Evolutionary conservation across 371 early-diverging fungal genomes (phyloP).

Genomic region (Mucor lusitanicus): DNA sequence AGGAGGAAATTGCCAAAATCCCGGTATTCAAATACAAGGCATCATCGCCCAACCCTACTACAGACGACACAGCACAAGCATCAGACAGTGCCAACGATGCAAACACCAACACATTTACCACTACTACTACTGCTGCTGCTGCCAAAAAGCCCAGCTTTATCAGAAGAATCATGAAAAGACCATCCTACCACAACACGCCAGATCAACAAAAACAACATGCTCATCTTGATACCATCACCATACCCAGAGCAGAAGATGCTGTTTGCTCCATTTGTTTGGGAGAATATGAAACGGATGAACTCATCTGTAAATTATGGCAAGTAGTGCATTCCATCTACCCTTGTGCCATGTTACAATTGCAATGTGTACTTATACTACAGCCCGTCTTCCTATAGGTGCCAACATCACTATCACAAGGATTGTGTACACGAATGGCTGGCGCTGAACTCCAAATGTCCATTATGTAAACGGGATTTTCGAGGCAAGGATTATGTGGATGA

Average conservation of each 20-base stretch:
- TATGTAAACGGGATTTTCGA: conserved; percentile 37
- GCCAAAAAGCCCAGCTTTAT: conserved; percentile 3
- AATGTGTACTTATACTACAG: background rate
- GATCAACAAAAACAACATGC: background rate
- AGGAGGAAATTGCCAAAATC: conserved; percentile 56
- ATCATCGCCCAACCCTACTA: background rate
- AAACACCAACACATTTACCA: background rate
- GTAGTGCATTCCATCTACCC: background rate
- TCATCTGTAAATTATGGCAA: conserved; percentile 58
- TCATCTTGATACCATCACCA: conserved; percentile 20
- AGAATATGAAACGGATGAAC: conserved; percentile 62
- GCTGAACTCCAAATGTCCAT: conserved; percentile 34
- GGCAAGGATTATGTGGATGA: conserved; percentile 24
- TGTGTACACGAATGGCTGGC: conserved; percentile 40
- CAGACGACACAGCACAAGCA: background rate
- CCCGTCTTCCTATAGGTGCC: conserved; percentile 26
- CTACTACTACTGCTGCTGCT: background rate
- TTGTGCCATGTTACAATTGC: background rate
- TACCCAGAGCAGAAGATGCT: conserved; percentile 44
- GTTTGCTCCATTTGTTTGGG: conserved; percentile 65
- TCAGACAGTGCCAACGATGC: background rate
- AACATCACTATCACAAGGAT: conserved; percentile 34
- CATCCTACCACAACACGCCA: background rate
- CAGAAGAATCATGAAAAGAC: conserved; percentile 3
- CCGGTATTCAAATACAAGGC: conserved; percentile 41